Evolutionary conservation across 2,329 filamentous ascomycete genomes (phyloP).

Genomic region (Ascochyta clinopodiicola): DNA sequence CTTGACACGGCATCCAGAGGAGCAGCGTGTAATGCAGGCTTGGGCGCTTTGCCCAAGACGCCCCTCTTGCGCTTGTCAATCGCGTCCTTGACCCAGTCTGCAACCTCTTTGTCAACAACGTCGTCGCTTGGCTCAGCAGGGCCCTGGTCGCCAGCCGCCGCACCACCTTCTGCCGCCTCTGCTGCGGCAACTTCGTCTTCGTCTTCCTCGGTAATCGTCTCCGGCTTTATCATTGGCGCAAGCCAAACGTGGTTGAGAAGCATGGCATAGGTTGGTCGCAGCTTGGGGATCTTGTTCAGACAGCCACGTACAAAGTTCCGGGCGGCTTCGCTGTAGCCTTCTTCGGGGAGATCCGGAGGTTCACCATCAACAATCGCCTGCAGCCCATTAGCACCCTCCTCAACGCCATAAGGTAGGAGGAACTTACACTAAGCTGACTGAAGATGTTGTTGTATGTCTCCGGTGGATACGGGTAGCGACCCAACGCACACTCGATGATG

Average conservation of each 20-base stretch:
- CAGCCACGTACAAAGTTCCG: constrained; percentile 88
- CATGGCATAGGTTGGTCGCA: constrained; percentile 92
- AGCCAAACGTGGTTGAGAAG: constrained; percentile 92
- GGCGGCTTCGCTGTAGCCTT: constrained; percentile 79
- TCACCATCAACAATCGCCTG: constrained; percentile 98
- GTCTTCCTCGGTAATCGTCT: constrained; percentile 74
- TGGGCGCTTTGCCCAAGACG: constrained; percentile 59
- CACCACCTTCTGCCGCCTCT: constrained; percentile 52
- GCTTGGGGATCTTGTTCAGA: constrained; percentile 88
- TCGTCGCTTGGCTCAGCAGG: constrained; percentile 34
- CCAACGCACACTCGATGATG: constrained; percentile 94
- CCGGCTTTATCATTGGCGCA: constrained; percentile 73
- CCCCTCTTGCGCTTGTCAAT: constrained; percentile 71
- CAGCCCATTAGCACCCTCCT: constrained; percentile 2
- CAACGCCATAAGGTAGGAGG: neutral
- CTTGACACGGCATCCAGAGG: constrained; percentile 74
- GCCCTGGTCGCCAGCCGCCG: constrained; percentile 41
- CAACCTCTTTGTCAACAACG: constrained; percentile 79
- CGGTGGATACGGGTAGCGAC: constrained; percentile 92
- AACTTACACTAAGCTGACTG: constrained; percentile 88
- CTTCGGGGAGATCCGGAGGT: constrained; percentile 82
- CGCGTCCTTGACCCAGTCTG: constrained; percentile 79
- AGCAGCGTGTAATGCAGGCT: constrained; percentile 86
- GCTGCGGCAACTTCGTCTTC: constrained; percentile 63
- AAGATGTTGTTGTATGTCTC: constrained; percentile 99